These are phyloP conservation scores for Oenanthe sinensis DNA, from an alignment of 129 eudicot species.

Conservation along the genomic window DNA sequence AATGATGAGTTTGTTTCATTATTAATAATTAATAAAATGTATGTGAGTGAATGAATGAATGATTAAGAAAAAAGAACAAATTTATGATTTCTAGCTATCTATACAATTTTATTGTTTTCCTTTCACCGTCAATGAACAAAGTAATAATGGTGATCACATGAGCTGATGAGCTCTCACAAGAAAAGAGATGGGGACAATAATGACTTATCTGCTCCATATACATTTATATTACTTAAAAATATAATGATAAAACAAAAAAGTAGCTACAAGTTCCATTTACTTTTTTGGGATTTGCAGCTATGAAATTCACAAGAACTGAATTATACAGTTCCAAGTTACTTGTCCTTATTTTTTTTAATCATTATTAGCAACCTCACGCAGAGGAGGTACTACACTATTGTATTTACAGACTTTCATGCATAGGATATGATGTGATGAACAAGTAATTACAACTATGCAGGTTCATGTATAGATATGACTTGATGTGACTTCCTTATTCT, in stretches of 20 bases:
- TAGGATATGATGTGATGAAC: neutral
- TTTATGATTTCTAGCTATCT: neutral
- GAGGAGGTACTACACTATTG: neutral
- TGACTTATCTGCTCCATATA: constrained; percentile 30
- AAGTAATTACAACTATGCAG: neutral
- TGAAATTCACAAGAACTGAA: neutral
- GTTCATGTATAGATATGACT: neutral
- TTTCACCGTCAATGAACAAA: constrained; percentile 15
- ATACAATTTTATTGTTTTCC: neutral
- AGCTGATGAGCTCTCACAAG: constrained; percentile 31
- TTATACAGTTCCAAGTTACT: neutral
- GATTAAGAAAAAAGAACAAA: neutral
- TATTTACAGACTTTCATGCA: neutral
- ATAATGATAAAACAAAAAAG: neutral
- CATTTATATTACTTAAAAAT: neutral
- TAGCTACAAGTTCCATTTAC: neutral
- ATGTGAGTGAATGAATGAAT: neutral
- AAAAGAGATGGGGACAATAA: constrained; percentile 37
- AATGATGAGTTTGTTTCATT: constrained; percentile 8
- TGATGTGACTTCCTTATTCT: constrained; percentile 4
- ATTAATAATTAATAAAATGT: neutral
- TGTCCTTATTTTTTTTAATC: neutral
- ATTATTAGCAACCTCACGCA: neutral
- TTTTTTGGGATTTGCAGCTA: constrained; percentile 8
- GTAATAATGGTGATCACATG: constrained; percentile 61